Evolutionary conservation across 257 asterid genomes (phyloP), one percentile per base, ranked within the genome.

Genomic region (Primulina tabacum): DNA sequence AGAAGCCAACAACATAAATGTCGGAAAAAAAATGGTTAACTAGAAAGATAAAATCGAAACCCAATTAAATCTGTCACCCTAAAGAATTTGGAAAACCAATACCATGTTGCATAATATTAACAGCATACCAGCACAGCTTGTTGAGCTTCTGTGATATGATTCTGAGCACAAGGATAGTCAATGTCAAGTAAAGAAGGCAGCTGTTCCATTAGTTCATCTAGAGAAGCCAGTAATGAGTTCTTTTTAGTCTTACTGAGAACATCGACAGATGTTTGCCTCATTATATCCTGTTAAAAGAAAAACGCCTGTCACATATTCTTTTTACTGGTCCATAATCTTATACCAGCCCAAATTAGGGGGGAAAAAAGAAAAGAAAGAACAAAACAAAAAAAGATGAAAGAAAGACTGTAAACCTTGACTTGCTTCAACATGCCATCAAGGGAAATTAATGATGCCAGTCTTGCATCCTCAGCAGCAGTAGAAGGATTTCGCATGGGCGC

Each of bases 381-480:
- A 9, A 37, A 5, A 37, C 11, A 29, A 35, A 55, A 72, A 70
- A 71, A 40, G 8, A 21, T 26, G 6, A 59, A 56, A 79, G 67
- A 69, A 60, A 77, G 76, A 68, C 21, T 70, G 64, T 60, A 66
- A 70, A 89, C 98, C 99, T 94, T 86, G 88, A 80, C 89, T 85
- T 89, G 90, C 86, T 91, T 94, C 88, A 94, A 71, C 64, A 94
- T 84, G 85, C 92, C 84, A 79, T 91, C 98, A 60, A 94, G 97
- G 75, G 98, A 83, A 71, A 94, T 87, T 75, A 94, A 79, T 66
- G 99, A 94, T 40, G 99, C 99, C 59, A 94, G 83, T 68, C 99
- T 84, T 66, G 99, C 92, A 87, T 94, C 98, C 89, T 94, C 99
- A 8, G 90, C 89, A 59, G 97, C 98, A 74, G 98, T 91, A 34